Base-by-base conservation (phyloP, 768 basidiomycete genomes). In the Kwoniella sp. region DNA sequence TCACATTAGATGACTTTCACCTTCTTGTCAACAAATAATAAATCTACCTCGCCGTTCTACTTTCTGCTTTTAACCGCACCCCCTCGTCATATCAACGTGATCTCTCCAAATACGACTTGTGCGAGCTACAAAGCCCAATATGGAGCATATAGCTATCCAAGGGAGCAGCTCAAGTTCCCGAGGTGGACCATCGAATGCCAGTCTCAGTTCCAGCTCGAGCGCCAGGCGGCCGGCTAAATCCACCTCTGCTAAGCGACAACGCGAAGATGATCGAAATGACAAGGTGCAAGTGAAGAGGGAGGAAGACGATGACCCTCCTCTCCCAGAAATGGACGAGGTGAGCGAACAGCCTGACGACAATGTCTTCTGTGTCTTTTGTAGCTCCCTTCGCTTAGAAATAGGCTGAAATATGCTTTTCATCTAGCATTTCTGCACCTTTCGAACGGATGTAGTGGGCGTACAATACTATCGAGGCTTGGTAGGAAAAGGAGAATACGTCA, bases 391-490 rank as follows among this genome's bases (percentile, higher is more conserved):
- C n/a, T n/a, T n/a, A n/a, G n/a, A n/a, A n/a, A n/a, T n/a, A n/a
- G n/a, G n/a, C n/a, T n/a, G n/a, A n/a, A n/a, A n/a, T n/a, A n/a
- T n/a, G n/a, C n/a, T n/a, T 44, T 5, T 29, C 21, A 8, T 4
- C 1, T 44, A 92, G 77, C 77, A 90, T 22, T 90, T 88, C 73
- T 84, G 86, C 47, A 82, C 80, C 15, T 55, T 87, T 72, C 77
- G 77, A 2, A 84, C 88, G 0, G 87, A 84, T 51, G 85, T 91
- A 10, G 92, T 93, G 0, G 92, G 92, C 0, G 82, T 93, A 15
- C 90, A 91, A 73, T 91, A 93, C 72, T 93, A 93, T 73, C 53
- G 60, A 87, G 92, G 91, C 29, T 71, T 93, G 58, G 92, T 92
- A 37, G 90, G 87, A 17, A 78, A 85, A 1, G 90, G 89, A 22